Evolutionary conservation across 805 yeast species (phyloP), one percentile per base, ranked within the genome.

Genomic region (Suhomyces faveliae): DNA sequence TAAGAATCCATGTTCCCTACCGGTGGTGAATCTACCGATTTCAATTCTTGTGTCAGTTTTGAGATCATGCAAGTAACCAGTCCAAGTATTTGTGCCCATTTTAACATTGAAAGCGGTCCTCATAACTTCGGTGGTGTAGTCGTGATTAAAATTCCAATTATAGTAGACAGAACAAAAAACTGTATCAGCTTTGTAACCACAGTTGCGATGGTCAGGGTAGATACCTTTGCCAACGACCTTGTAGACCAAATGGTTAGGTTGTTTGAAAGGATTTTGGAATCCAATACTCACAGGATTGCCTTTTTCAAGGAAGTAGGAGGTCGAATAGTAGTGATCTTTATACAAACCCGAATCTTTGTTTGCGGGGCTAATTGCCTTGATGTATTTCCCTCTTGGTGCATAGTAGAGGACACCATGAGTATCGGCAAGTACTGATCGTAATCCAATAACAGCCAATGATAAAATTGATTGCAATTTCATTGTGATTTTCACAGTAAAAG

Each of bases 131-230:
- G 25, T 17, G 24, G 48, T 46, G 20, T 46, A 46, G 23, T 37
- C 35, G 12, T 46, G 33, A 11, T 41, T 35, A 23, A 22, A 41
- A 15, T 46, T n/a, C 45, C 49, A 46, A 6, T 45, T 37, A 8
- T n/a, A 41, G 11, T 33, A 7, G 13, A 41, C 13, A 4, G 41
- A 29, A 33, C 50, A 50, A 11, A 48, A 43, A 1, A 43, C 45
- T 17, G 37, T 40, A 20, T 46, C 52, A n/a, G 52, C 52, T n/a
- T 48, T 50, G 13, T 6, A 11, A 7, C 5, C 3, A 35, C 52
- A 50, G 15, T 50, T 43, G 13, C 45, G 43, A 17, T 43, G 38
- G 24, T 39, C n/a, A 12, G 45, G 15, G 12, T 2, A n/a, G 7
- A 41, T 22, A 7, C 35, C 35, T 12, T 29, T 13, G 4, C 50